Evolutionary conservation across 208 protist species (phyloP).

Genomic region (Leishmania mexicana): DNA sequence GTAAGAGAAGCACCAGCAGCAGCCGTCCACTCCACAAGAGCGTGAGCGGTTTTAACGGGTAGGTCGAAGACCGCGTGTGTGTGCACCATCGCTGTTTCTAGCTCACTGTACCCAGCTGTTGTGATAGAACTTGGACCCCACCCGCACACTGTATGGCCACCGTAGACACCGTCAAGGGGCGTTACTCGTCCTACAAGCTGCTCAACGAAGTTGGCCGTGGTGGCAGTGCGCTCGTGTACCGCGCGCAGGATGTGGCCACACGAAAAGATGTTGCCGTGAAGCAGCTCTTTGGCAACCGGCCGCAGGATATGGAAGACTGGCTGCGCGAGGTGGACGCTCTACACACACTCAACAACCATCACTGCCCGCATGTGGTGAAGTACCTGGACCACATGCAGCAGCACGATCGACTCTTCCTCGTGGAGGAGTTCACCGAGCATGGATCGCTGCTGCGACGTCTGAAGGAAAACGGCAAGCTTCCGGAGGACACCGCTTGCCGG

Average conservation of each 20-base stretch:
- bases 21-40: not conserved
- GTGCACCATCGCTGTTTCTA: not conserved
- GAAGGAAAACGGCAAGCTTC: constrained; percentile 10
- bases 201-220: constrained; percentile 74
- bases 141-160: constrained; percentile 15
- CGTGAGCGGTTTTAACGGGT: not conserved
- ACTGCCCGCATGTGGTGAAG: constrained; percentile 56
- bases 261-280: constrained; percentile 70
- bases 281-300: constrained; percentile 42
- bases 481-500: constrained; percentile 13
- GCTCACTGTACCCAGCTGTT: not conserved
- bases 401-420: constrained; percentile 63
- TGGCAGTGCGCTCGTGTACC: constrained; percentile 76
- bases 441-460: constrained; percentile 67
- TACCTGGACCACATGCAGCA: constrained; percentile 85
- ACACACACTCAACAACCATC: constrained; percentile 44
- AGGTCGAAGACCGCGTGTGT: not conserved
- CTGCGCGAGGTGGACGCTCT: constrained; percentile 74
- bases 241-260: constrained; percentile 56
- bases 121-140: not conserved
- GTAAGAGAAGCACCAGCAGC: not conserved
- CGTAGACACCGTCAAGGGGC: constrained; percentile 62
- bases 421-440: constrained; percentile 72
- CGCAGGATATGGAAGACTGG: constrained; percentile 55
- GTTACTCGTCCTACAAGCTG: constrained; percentile 82